phyloP scores from a whole-genome alignment of 495 filamentous ascomycete species.

The Aspergillus taichungensis region DNA sequence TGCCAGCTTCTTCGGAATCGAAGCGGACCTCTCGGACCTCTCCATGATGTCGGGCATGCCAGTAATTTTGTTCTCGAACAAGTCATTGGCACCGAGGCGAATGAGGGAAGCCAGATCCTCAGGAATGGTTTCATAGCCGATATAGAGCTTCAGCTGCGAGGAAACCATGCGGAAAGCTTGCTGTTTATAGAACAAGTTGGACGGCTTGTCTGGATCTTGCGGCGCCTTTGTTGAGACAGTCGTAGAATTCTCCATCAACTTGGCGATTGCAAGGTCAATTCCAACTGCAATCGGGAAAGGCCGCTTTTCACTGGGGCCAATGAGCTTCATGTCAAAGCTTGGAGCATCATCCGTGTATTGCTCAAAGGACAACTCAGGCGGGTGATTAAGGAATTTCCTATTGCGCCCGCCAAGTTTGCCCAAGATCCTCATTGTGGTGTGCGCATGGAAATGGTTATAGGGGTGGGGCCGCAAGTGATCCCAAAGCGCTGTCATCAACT shows the following conservation, averaged over 20 bases:
- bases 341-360: slow-evolving; percentile 77
- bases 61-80: slow-evolving; percentile 58
- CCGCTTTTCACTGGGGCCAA: slow-evolving; percentile 77
- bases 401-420: slow-evolving; percentile 96
- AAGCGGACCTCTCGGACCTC: slow-evolving; percentile 66
- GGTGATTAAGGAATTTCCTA: slow-evolving; percentile 84
- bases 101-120: slow-evolving; percentile 81
- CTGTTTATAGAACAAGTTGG: slow-evolving; percentile 82
- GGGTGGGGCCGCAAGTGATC: slow-evolving; percentile 86
- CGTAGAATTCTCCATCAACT: slow-evolving; percentile 71
- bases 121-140: slow-evolving; percentile 79
- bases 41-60: slow-evolving; percentile 53
- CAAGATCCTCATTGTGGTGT: slow-evolving; percentile 96
- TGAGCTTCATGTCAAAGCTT: slow-evolving; percentile 79
- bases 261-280: slow-evolving; percentile 79
- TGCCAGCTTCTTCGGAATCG: slow-evolving; percentile 73
- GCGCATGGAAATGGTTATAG: slow-evolving; percentile 92
- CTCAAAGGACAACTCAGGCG: slow-evolving; percentile 70
- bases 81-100: slow-evolving; percentile 80
- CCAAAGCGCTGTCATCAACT: slow-evolving; percentile 93
- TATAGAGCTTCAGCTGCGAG: slow-evolving; percentile 78
- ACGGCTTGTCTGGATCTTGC: slow-evolving; percentile 10
- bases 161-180: slow-evolving; percentile 82
- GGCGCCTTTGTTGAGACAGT: slow-evolving; percentile 49
- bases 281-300: slow-evolving; percentile 80